A percentile compares a stretch with the other conserved stretches of the same genome.
These are phyloP conservation scores for Physaria fendleri DNA, from an alignment of 345 rosid species.

Conservation along the genomic window DNA sequence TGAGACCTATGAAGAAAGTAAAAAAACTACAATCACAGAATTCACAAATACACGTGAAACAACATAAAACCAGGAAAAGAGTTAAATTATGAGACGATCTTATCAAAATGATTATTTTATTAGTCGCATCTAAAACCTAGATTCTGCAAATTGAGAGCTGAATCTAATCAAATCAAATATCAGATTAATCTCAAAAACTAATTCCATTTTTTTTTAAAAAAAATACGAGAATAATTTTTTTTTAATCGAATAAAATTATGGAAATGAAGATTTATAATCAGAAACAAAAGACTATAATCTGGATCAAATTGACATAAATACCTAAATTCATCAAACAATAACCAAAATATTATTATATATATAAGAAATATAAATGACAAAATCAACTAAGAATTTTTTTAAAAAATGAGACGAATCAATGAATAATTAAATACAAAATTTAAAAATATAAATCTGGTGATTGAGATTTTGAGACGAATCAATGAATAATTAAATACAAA, in stretches of 20 bases:
- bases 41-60: constrained; percentile 4
- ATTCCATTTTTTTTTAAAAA: background rate
- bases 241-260: constrained; percentile 9
- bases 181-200: constrained; percentile 24
- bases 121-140: background rate
- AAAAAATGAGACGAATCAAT: background rate
- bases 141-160: background rate
- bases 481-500: background rate
- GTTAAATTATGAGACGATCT: background rate
- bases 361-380: background rate
- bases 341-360: background rate
- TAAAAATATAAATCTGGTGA: background rate
- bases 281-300: constrained; percentile 1
- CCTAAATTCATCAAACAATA: constrained; percentile 12
- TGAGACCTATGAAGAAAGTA: too few relatives aligned
- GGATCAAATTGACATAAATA: constrained; percentile 14
- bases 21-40: constrained; percentile 5
- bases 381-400: background rate
- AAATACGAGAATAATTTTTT: background rate
- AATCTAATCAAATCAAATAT: constrained; percentile 5
- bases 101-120: background rate
- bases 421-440: background rate
- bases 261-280: background rate
- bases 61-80: background rate
- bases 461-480: constrained; percentile 20